These are phyloP conservation scores for Heterococcus sp. DNA, from an alignment of 108 stramenopile species.

Conservation along the genomic window DNA sequence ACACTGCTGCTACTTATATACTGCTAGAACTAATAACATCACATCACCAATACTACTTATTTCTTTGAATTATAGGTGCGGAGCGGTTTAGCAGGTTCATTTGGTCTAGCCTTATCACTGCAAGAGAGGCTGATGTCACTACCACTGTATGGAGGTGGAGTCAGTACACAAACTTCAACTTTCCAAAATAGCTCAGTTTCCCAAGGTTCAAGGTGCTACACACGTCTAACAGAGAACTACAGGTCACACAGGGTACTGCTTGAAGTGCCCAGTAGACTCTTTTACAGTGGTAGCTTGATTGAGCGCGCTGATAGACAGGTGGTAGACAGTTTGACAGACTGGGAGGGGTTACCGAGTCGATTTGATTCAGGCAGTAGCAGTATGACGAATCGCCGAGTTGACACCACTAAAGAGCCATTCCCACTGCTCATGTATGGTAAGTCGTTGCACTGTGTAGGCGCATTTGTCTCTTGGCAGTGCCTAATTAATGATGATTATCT, in stretches of 20 bases:
- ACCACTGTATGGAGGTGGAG: constrained; percentile 7
- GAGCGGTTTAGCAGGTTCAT: constrained; percentile 7
- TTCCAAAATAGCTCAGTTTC: no score
- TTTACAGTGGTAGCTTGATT: constrained; percentile 21
- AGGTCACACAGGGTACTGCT: constrained; percentile 25
- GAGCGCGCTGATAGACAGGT: constrained; percentile 6
- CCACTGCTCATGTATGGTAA: neutral
- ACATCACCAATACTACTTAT: no score
- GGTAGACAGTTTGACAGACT: constrained; percentile 13
- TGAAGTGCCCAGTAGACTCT: constrained; percentile 14
- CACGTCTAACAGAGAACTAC: constrained; percentile 28
- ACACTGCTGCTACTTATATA: no score
- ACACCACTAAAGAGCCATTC: no score
- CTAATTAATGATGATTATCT: no score
- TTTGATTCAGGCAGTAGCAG: neutral
- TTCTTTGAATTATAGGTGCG: no score
- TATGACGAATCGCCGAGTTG: no score
- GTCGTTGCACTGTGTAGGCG: no score
- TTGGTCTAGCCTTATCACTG: constrained; percentile 18
- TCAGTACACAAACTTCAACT: no score
- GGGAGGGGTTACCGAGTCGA: constrained; percentile 24
- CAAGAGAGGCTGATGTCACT: constrained; percentile 41
- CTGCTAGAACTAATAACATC: no score
- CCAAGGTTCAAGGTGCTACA: constrained; percentile 21
- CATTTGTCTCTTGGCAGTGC: no score